Conservation (phyloP, 2,329 filamentous ascomycete species). For the Botrytis squamosa region DNA sequence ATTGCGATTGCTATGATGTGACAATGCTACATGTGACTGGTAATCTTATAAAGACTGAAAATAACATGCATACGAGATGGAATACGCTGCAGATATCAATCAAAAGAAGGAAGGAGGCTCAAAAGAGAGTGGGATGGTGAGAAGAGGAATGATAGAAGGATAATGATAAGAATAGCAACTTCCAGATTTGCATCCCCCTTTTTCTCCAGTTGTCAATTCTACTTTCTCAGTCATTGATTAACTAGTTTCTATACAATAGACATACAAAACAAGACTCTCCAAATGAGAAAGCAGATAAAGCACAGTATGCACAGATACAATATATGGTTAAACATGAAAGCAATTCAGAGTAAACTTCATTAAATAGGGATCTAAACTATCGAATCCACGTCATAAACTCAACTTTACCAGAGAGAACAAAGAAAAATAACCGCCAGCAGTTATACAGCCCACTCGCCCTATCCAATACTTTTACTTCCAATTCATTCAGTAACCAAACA, state of each 20-base stretch:
- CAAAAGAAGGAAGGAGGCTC: background rate
- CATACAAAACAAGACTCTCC: background rate
- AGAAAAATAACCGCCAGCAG: background rate
- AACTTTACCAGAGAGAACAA: background rate
- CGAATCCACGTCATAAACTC: background rate
- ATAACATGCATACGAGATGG: background rate
- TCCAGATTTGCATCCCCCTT: background rate
- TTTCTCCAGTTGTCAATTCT: background rate
- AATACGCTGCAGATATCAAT: accelerated
- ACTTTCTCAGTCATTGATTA: background rate
- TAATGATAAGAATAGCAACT: background rate
- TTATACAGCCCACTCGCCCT: background rate
- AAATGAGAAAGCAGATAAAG: background rate
- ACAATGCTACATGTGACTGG: too few relatives aligned
- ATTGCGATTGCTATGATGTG: too few relatives aligned
- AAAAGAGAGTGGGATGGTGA: background rate
- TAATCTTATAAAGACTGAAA: too few relatives aligned
- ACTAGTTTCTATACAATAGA: too few relatives aligned
- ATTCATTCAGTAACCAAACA: background rate
- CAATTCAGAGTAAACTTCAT: background rate
- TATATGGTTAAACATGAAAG: background rate
- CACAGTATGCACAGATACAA: background rate
- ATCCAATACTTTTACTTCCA: background rate
- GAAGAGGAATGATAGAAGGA: background rate
- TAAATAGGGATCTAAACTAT: background rate